Evolutionary conservation across 129 eudicot genomes (phyloP).

Genomic region (Pittosporum tobira): DNA sequence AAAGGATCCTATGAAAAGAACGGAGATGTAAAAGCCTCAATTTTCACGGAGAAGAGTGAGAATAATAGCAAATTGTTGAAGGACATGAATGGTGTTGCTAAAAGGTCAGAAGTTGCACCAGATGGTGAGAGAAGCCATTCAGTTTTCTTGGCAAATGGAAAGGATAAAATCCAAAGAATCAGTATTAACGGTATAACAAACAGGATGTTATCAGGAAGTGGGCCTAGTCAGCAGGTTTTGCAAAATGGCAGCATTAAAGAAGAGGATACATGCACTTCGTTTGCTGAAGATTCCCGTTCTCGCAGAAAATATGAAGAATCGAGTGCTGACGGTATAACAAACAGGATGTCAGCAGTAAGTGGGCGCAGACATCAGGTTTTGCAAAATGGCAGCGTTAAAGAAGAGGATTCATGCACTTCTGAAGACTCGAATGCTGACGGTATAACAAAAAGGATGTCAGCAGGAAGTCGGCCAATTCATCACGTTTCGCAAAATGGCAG

Average conservation of each 20-base stretch:
- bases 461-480: conserved; percentile 15
- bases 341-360: conserved; percentile 15
- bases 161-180: conserved; percentile 25
- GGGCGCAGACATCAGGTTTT: conserved; percentile 13
- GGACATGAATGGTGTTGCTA: conserved; percentile 33
- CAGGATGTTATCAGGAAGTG: conserved; percentile 14
- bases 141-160: conserved; percentile 27
- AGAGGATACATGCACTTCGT: no score
- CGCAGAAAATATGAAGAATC: conserved; percentile 34
- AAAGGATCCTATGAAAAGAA: conserved; percentile 32
- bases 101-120: conserved; percentile 17
- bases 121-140: conserved; percentile 11
- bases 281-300: conserved; percentile 40
- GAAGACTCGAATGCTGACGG: conserved; percentile 30
- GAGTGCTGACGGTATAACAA: conserved; percentile 16
- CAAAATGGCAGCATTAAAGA: conserved; percentile 29
- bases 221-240: conserved; percentile 14
- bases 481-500: conserved; percentile 29
- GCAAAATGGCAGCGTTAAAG: conserved; percentile 28
- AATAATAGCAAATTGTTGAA: conserved; percentile 16
- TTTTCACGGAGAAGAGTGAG: conserved; percentile 25
- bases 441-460: conserved; percentile 12
- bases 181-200: conserved; percentile 14
- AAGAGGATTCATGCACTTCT: no score
- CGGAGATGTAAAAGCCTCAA: conserved; percentile 25